A percentile compares a stretch with the other conserved stretches of the same genome.
These are phyloP conservation scores for Lentinula detonsa DNA, from an alignment of 768 basidiomycete species.

Conservation along the genomic window DNA sequence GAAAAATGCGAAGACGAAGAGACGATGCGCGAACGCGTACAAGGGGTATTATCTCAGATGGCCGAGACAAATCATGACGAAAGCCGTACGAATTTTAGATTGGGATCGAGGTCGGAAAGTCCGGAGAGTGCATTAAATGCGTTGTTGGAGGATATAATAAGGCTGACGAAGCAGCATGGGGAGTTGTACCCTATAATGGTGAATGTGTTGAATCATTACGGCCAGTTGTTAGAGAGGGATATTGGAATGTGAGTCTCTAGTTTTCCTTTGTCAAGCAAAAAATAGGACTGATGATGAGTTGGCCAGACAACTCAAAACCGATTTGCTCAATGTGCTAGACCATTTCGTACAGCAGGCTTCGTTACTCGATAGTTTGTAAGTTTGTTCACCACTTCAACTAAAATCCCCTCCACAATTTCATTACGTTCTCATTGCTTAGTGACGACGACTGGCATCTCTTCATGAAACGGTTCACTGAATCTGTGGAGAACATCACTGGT, in stretches of 20 bases:
- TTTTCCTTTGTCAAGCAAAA: neutral
- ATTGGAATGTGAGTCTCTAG: slow-evolving; percentile 48
- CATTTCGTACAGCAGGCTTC: slow-evolving; percentile 61
- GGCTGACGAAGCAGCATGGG: slow-evolving; percentile 52
- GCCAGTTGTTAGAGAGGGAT: slow-evolving; percentile 50
- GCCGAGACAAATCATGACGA: slow-evolving; percentile 18
- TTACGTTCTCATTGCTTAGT: slow-evolving; percentile 25
- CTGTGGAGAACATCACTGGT: slow-evolving; percentile 64
- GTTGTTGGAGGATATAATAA: slow-evolving; percentile 51
- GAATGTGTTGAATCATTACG: slow-evolving; percentile 52
- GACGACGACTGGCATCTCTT: slow-evolving; percentile 61
- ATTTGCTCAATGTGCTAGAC: slow-evolving; percentile 53
- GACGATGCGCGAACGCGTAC: slow-evolving; percentile 67
- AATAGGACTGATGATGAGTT: slow-evolving; percentile 2
- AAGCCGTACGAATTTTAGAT: slow-evolving; percentile 43
- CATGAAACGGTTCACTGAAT: slow-evolving; percentile 51
- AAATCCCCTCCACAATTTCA: slow-evolving; percentile 9
- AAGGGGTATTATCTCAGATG: slow-evolving; percentile 21
- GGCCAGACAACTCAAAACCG: slow-evolving; percentile 54
- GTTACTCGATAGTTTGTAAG: slow-evolving; percentile 60
- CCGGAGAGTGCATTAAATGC: neutral
- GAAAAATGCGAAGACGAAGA: slow-evolving; percentile 90
- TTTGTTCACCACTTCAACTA: slow-evolving; percentile 1
- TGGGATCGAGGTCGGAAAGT: slow-evolving; percentile 17
- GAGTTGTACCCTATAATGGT: slow-evolving; percentile 60